Conservation (phyloP, 2,329 filamentous ascomycete genomes). For the Cladosporium sp. region DNA sequence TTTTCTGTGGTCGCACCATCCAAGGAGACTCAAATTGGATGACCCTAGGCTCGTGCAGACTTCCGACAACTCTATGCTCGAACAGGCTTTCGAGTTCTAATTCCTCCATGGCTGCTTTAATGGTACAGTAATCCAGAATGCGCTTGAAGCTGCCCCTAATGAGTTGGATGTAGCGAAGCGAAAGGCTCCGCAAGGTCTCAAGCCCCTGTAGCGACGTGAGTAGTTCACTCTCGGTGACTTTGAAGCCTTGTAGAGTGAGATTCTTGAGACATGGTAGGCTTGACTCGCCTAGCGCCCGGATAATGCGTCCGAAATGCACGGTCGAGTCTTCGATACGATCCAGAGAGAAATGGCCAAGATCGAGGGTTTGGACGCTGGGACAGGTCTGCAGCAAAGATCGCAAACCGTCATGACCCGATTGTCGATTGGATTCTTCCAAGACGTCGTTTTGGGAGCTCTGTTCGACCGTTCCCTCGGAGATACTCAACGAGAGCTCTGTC, state of each 20-base stretch:
- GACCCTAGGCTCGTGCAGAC: not conserved
- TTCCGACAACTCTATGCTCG: too few relatives aligned
- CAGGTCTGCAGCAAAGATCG: not conserved
- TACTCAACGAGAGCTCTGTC: not conserved
- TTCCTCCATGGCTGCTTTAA: not conserved
- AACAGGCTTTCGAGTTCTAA: not conserved
- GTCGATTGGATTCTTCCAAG: not conserved
- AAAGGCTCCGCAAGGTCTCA: not conserved
- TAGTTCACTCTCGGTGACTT: not conserved
- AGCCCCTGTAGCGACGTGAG: not conserved
- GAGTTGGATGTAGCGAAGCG: not conserved
- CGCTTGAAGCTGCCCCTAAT: not conserved
- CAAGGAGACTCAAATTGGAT: not conserved
- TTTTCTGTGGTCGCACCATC: not conserved
- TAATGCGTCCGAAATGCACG: not conserved
- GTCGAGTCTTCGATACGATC: not conserved
- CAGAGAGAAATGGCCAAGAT: not conserved
- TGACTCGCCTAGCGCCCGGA: not conserved
- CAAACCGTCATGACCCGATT: not conserved
- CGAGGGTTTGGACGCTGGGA: not conserved
- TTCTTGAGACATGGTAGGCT: not conserved
- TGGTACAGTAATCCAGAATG: not conserved
- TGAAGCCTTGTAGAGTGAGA: constrained; percentile 1
- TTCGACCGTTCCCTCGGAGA: not conserved
- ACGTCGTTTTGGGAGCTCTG: not conserved